A percentile compares a stretch with the other conserved stretches of the same genome.
These are phyloP conservation scores for Globisporangium middletonii DNA, from an alignment of 352 stramenopile genomes.

Conservation along the genomic window DNA sequence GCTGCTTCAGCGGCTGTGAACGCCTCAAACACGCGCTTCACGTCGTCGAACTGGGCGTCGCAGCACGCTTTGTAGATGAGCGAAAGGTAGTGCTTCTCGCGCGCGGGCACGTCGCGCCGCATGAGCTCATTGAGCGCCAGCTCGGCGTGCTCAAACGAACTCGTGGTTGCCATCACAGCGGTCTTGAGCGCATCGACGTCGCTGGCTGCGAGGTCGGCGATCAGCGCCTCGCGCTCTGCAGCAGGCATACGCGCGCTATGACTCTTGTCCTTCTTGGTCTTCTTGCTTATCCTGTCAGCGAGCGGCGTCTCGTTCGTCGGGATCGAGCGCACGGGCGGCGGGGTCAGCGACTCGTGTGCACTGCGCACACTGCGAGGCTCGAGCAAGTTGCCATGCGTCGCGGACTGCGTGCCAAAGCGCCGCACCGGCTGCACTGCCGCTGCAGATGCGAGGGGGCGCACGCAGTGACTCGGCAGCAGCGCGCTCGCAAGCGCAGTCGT, in stretches of 20 bases:
- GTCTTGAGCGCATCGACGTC: constrained; percentile 8
- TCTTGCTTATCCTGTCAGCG: not conserved
- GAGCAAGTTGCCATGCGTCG: constrained; percentile 1
- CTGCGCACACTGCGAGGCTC: not conserved
- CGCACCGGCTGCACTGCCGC: not conserved
- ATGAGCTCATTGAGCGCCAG: constrained; percentile 11
- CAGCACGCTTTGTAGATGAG: constrained; percentile 60
- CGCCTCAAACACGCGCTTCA: constrained; percentile 31
- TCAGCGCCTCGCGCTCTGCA: not conserved
- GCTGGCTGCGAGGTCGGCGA: not conserved
- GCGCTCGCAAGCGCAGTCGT: not conserved
- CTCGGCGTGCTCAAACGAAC: constrained; percentile 3
- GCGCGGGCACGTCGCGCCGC: constrained; percentile 14
- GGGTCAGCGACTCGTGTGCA: not conserved
- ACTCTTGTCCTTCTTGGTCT: not conserved
- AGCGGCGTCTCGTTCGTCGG: not conserved
- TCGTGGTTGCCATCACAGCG: not conserved
- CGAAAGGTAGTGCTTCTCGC: constrained; percentile 39
- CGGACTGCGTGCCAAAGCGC: not conserved
- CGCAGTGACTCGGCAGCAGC: not conserved
- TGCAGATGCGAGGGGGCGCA: not conserved
- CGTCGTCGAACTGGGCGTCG: constrained; percentile 22
- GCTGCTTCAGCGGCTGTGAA: constrained; percentile 31
- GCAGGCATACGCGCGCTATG: not conserved
- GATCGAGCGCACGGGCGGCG: not conserved